Percentiles rank a stretch among this genome's conserved stretches.
Conservation (phyloP, 768 basidiomycete genomes). For the Suillus sp. region DNA sequence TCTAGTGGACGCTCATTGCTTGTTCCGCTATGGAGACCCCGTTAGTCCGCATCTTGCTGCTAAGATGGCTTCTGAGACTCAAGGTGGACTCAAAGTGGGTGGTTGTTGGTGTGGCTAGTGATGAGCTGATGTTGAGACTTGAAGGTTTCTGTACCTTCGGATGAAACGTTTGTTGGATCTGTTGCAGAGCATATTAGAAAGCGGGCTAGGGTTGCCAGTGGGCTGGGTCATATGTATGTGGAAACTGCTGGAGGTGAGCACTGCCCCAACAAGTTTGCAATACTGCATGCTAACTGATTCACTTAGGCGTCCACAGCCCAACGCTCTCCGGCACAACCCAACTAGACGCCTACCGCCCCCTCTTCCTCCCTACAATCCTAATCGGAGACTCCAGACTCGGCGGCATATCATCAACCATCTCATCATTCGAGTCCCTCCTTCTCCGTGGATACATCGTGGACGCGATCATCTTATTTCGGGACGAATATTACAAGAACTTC, state of each 20-base stretch:
- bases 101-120: constrained; percentile 13
- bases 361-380: constrained; percentile 86
- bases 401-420: constrained; percentile 91
- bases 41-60: constrained; percentile 94
- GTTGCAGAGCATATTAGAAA: constrained; percentile 62
- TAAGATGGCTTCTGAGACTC: constrained; percentile 42
- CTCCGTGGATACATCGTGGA: constrained; percentile 92
- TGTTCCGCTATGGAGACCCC: constrained; percentile 85
- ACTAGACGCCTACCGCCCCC: constrained; percentile 79
- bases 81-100: constrained; percentile 31
- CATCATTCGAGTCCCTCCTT: constrained; percentile 88
- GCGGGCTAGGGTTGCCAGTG: constrained; percentile 42
- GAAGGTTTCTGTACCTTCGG: constrained; percentile 49
- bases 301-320: constrained; percentile 87
- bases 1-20: constrained; percentile 62
- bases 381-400: constrained; percentile 89
- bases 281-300: constrained; percentile 10
- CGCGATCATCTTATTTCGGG: constrained; percentile 79
- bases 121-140: constrained; percentile 1
- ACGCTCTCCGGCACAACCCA: constrained; percentile 82
- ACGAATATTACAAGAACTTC: constrained; percentile 85
- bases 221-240: constrained; percentile 67
- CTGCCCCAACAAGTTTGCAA: constrained; percentile 9
- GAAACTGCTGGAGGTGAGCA: constrained; percentile 96
- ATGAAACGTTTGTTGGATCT: constrained; percentile 64